Conservation (phyloP, 208 protist genomes). For the Trypanosomatidae sp. region DNA sequence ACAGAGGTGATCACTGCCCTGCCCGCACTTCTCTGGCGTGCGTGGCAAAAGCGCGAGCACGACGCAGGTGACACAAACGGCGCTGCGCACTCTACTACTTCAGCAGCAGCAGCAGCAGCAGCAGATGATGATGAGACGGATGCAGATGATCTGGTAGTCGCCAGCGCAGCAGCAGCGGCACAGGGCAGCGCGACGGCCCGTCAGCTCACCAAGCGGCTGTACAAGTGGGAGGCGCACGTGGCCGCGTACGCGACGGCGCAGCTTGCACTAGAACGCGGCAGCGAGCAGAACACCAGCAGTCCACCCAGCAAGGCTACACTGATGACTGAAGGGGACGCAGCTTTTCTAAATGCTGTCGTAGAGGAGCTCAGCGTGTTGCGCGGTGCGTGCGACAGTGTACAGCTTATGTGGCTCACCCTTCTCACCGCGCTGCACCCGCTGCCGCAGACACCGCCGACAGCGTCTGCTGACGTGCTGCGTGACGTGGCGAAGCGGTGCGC, state of each 20-base stretch:
- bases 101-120: no score
- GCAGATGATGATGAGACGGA: no score
- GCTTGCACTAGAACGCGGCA: background rate
- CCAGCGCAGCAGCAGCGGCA: no score
- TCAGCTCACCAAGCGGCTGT: constrained; percentile 8
- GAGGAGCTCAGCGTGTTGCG: constrained; percentile 10
- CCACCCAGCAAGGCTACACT: background rate
- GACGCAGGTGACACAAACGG: no score
- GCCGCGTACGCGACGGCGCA: constrained; percentile 13
- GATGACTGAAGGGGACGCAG: background rate
- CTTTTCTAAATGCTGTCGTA: constrained; percentile 8
- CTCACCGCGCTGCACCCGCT: background rate
- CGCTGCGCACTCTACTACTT: no score
- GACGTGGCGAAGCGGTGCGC: constrained; percentile 8
- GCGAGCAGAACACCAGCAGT: background rate
- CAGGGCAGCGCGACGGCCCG: no score
- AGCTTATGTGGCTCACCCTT: constrained; percentile 23
- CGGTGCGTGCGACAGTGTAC: constrained; percentile 15
- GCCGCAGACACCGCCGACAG: background rate
- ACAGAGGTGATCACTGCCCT: constrained; percentile 14
- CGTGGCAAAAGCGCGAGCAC: background rate
- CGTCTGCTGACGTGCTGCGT: background rate
- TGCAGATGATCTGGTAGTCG: no score
- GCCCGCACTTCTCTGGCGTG: constrained; percentile 17
- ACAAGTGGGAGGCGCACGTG: constrained; percentile 26